These are phyloP conservation scores for Spatholobus suberectus DNA, from an alignment of 306 rosid species.

Conservation along the genomic window DNA sequence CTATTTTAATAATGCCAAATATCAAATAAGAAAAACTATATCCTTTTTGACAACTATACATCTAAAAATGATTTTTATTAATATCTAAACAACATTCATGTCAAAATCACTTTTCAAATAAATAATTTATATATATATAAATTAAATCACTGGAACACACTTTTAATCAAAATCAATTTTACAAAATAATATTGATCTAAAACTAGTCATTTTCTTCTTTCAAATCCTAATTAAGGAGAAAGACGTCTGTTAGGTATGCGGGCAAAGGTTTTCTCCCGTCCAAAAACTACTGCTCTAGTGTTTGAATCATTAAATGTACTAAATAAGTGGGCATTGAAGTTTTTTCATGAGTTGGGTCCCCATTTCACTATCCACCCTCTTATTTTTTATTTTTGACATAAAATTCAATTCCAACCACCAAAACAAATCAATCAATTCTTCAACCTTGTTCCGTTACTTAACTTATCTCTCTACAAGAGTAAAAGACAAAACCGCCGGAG, in stretches of 20 bases:
- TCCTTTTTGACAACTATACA: not conserved
- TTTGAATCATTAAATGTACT: constrained; percentile 1
- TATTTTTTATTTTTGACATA: not conserved
- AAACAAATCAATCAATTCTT: not conserved
- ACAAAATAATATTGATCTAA: not conserved
- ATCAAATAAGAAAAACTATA: not conserved
- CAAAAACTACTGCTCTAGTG: not conserved
- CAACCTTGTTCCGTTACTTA: not conserved
- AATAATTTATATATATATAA: not conserved
- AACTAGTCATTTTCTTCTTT: not conserved
- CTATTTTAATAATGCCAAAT: not conserved
- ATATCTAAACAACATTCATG: not conserved
- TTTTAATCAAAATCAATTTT: not conserved
- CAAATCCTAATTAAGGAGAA: constrained; percentile 17
- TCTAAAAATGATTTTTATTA: not conserved
- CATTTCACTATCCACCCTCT: not conserved
- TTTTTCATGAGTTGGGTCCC: constrained; percentile 19
- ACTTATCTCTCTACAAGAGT: not conserved
- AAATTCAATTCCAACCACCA: constrained; percentile 12
- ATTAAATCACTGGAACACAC: not conserved
- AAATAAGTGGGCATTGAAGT: constrained; percentile 1
- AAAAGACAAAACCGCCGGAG: not conserved
- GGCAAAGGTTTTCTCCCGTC: not conserved
- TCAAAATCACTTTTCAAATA: not conserved
- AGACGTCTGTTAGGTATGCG: not conserved